These are phyloP conservation scores for Volvox reticuliferus DNA, from an alignment of 139 green algal species.

Conservation along the genomic window DNA sequence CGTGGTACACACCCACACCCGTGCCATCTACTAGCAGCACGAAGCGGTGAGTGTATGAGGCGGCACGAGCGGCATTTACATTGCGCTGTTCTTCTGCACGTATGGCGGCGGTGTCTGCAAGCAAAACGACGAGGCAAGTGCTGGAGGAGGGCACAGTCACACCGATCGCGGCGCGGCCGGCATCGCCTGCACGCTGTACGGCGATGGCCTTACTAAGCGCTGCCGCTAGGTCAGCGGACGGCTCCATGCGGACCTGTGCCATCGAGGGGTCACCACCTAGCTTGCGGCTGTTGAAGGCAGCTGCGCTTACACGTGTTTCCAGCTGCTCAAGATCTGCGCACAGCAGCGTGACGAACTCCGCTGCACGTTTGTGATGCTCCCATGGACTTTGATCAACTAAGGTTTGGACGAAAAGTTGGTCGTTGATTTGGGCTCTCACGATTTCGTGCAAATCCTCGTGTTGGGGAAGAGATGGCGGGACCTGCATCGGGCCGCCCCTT, in stretches of 20 bases:
- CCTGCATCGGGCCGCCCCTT: not conserved
- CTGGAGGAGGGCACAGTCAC: not conserved
- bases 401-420: not conserved
- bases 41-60: not conserved
- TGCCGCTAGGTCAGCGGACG: not conserved
- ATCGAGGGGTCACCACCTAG: not conserved
- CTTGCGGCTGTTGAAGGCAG: constrained; percentile 9
- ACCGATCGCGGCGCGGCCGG: not conserved
- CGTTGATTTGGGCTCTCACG: not conserved
- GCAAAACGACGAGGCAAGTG: not conserved
- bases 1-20: not conserved
- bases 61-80: not conserved
- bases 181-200: not conserved
- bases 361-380: not conserved
- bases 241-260: constrained; percentile 7
- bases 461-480: not conserved
- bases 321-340: not conserved
- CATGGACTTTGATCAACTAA: not conserved
- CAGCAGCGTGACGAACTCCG: not conserved
- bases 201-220: constrained; percentile 11
- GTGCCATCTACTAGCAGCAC: not conserved
- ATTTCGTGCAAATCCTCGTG: not conserved
- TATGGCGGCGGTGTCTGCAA: not conserved
- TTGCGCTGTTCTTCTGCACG: not conserved
- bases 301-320: not conserved